A percentile compares a stretch with the other conserved stretches of the same genome.
Conservation (phyloP, 768 basidiomycete species). For the Boletus pseudo-olivaceus region DNA sequence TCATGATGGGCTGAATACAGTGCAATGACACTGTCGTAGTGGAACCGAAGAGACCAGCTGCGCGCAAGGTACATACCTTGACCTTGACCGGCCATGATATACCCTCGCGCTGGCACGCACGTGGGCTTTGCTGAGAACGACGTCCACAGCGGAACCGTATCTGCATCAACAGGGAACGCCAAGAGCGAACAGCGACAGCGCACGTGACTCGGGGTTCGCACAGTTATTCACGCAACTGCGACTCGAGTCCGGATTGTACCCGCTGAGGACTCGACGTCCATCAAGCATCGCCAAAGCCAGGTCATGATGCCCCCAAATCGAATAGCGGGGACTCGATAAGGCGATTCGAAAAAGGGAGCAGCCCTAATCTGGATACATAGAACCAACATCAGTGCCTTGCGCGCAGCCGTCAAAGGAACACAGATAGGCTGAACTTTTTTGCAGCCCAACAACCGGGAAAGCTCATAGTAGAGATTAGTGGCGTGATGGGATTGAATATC, state of each 20-base stretch:
- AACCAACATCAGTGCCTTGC: neutral
- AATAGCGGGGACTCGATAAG: too few relatives aligned
- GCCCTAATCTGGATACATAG: too few relatives aligned
- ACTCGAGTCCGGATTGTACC: neutral
- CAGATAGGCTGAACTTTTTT: neutral
- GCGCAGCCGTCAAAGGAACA: neutral
- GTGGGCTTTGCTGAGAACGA: neutral
- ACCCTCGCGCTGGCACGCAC: neutral
- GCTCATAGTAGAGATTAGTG: too few relatives aligned
- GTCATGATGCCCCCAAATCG: neutral
- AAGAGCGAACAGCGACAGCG: too few relatives aligned
- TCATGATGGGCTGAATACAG: constrained; percentile 1
- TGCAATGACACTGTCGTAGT: neutral
- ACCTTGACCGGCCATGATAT: neutral
- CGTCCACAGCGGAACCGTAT: too few relatives aligned
- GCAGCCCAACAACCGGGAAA: too few relatives aligned
- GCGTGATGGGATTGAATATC: too few relatives aligned
- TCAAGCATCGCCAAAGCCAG: neutral
- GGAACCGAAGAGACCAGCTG: neutral
- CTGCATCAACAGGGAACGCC: too few relatives aligned
- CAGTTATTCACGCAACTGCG: neutral
- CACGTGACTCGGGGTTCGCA: neutral
- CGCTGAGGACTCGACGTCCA: neutral
- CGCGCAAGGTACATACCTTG: neutral
- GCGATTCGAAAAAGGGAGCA: neutral